Base-by-base conservation (phyloP, 2,329 filamentous ascomycete genomes). In the Sporothrix brunneoviolacea region DNA sequence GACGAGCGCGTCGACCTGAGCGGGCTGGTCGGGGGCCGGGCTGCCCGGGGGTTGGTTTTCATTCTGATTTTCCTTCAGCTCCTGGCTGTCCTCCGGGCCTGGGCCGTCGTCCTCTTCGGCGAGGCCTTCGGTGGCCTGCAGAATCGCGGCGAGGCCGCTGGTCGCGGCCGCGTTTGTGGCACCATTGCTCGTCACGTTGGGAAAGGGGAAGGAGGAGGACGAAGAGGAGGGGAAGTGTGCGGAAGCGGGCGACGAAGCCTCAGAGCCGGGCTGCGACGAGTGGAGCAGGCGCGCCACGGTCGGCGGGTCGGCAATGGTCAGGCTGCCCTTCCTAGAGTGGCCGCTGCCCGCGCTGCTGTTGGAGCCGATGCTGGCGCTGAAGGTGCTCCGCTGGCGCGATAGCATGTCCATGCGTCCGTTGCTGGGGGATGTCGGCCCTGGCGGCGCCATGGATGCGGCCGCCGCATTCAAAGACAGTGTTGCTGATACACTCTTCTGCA, bases 1-100 rank as follows among this genome's bases (percentile, higher is more conserved):
- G 10, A 93, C 89, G 7, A 89, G 74, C 54, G 94, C 90, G 55
- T 81, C 86, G 54, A 86, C 71, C 8, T 81, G 75, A 50, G 84
- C 81, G 15, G n/a, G n/a, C n/a, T n/a, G n/a, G n/a, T n/a, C n/a
- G n/a, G n/a, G n/a, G n/a, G n/a, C n/a, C n/a, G n/a, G n/a, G n/a
- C n/a, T n/a, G n/a, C n/a, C 27, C 16, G 6, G 10, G 12, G 12
- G 53, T 18, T 62, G 65, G 16, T 65, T 65, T 9, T 61, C 27
- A 8, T 37, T 19, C 4, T 5, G 8, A 12, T 28, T 18, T 1
- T 49, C 44, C n/a, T n/a, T n/a, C n/a, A n/a, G n/a, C n/a, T n/a
- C n/a, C 18, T 24, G 21, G 27, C 18, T 16, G 30, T 51, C 33
- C 1, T 27, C 46, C 1, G 38, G 37, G n/a, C 28, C 41, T 16